phyloP scores from a whole-genome alignment of 192 early-diverging fungal genomes.

The Paraglomus occultum region DNA sequence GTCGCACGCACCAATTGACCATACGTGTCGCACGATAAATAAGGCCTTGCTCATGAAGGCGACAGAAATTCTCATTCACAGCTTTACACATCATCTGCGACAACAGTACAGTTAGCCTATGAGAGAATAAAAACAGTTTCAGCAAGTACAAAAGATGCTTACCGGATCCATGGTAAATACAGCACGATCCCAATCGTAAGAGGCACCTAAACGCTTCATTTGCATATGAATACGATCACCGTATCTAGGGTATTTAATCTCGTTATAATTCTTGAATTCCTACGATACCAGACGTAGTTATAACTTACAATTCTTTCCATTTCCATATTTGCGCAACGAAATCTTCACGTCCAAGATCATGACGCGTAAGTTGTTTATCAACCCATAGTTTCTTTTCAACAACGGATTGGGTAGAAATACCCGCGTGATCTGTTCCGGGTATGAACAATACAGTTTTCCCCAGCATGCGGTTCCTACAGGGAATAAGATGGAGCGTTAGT shows the following conservation, averaged over 20 bases:
- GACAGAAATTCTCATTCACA: conserved; percentile 92
- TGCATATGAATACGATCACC: conserved; percentile 83
- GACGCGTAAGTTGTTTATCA: conserved; percentile 78
- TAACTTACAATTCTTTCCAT: conserved; percentile 85
- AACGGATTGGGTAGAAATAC: conserved; percentile 95
- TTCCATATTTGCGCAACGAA: conserved; percentile 90
- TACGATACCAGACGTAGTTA: not conserved
- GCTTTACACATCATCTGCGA: conserved; percentile 67
- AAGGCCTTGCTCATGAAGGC: conserved; percentile 90
- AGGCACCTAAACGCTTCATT: conserved; percentile 84
- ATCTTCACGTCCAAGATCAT: conserved; percentile 88
- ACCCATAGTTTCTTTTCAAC: conserved; percentile 96
- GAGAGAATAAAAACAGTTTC: not conserved
- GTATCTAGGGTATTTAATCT: conserved; percentile 12
- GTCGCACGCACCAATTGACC: conserved; percentile 97
- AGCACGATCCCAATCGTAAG: conserved; percentile 90
- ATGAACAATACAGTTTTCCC: conserved; percentile 93
- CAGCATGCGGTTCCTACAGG: conserved; percentile 84
- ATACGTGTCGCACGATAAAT: conserved; percentile 97
- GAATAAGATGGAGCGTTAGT: not conserved
- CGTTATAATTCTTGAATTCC: too few species aligned
- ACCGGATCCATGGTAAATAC: conserved; percentile 91
- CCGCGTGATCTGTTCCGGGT: conserved; percentile 95
- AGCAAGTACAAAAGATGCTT: conserved; percentile 13
- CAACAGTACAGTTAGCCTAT: not conserved